Evolutionary conservation across 805 yeast species (phyloP).

Genomic region (Saccharomycopsis sp.): DNA sequence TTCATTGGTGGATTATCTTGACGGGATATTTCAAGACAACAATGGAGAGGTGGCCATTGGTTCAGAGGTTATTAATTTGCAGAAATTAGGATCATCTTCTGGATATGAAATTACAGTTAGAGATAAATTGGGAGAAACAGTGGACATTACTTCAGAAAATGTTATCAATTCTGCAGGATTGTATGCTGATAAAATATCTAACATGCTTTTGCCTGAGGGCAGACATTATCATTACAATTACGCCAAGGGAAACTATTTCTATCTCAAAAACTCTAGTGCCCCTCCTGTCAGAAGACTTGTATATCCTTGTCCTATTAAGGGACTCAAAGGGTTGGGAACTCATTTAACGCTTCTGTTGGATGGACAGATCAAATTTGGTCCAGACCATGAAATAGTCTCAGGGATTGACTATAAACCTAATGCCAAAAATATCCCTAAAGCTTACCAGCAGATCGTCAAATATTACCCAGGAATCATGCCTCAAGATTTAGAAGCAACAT

Average conservation of each 20-base stretch:
- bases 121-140: slow-evolving; percentile 28
- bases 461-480: slow-evolving; percentile 58
- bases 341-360: slow-evolving; percentile 81
- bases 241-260: slow-evolving; percentile 82
- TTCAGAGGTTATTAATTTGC: slow-evolving; percentile 44
- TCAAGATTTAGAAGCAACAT: slow-evolving; percentile 54
- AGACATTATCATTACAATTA: slow-evolving; percentile 53
- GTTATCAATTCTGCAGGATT: slow-evolving; percentile 79
- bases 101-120: slow-evolving; percentile 28
- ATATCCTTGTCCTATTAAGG: slow-evolving; percentile 75
- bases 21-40: slow-evolving; percentile 45
- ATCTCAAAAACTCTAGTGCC: slow-evolving; percentile 45
- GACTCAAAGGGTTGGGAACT: slow-evolving; percentile 74
- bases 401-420: slow-evolving; percentile 44
- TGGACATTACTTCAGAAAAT: slow-evolving; percentile 43
- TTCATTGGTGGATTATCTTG: slow-evolving; percentile 55
- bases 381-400: slow-evolving; percentile 77
- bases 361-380: slow-evolving; percentile 78
- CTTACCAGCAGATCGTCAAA: slow-evolving; percentile 48
- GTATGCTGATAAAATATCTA: slow-evolving; percentile 65
- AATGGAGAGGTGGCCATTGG: slow-evolving; percentile 62
- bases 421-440: slow-evolving; percentile 42
- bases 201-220: slow-evolving; percentile 57
- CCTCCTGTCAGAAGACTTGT: slow-evolving; percentile 44
- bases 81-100: slow-evolving; percentile 23